A percentile compares a stretch with the other conserved stretches of the same genome.
These are phyloP conservation scores for Orbilia oligospora DNA, from an alignment of 2,329 filamentous ascomycete species.

Conservation along the genomic window DNA sequence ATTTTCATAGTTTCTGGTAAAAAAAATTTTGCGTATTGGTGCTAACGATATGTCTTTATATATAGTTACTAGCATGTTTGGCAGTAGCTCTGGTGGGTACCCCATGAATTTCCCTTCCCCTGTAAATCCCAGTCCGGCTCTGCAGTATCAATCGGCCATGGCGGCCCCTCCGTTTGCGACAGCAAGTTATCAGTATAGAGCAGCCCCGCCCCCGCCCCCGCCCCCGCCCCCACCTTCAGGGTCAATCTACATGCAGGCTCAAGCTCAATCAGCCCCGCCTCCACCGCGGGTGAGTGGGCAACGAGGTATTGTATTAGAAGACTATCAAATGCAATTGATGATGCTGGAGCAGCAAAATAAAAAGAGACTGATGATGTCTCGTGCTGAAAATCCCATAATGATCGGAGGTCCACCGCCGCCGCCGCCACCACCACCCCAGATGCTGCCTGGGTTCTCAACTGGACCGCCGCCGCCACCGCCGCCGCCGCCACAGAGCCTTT, in stretches of 20 bases:
- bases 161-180: too few relatives aligned
- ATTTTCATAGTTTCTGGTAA: background rate
- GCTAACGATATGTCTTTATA: background rate
- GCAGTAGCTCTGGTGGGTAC: slow-evolving; percentile 24
- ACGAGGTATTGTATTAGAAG: slow-evolving; percentile 36
- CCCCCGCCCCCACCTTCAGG: background rate
- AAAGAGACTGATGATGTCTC: slow-evolving; percentile 61
- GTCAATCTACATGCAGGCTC: too few relatives aligned
- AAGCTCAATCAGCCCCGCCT: too few relatives aligned
- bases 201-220: too few relatives aligned
- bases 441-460: background rate
- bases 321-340: slow-evolving; percentile 62
- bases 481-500: background rate
- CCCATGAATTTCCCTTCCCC: background rate
- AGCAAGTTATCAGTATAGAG: too few relatives aligned
- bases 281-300: background rate
- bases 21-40: background rate
- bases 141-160: background rate
- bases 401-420: background rate
- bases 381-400: background rate
- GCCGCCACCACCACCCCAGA: background rate
- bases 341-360: slow-evolving; percentile 63
- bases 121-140: background rate
- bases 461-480: background rate
- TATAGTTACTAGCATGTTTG: slow-evolving; percentile 29